phyloP scores from a whole-genome alignment of 768 basidiomycete species.

The Trametes sanguinea region DNA sequence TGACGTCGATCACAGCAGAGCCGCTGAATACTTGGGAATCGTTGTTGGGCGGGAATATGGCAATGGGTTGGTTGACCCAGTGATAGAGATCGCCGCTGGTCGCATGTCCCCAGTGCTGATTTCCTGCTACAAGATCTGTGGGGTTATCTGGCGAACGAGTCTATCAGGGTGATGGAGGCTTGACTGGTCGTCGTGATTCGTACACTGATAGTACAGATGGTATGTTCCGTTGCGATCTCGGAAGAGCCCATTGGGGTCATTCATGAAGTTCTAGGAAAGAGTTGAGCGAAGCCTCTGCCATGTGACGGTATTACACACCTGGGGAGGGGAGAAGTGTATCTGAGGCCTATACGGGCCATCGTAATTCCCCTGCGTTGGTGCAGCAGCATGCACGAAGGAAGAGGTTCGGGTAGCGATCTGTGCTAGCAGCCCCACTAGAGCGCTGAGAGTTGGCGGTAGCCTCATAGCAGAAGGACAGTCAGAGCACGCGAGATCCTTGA shows the following conservation, averaged over 20 bases:
- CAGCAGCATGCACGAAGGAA: too few species aligned
- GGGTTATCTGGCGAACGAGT: slow-evolving; percentile 8
- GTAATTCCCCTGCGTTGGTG: not conserved
- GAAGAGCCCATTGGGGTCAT: slow-evolving; percentile 17
- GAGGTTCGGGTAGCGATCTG: too few species aligned
- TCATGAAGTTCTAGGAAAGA: slow-evolving; percentile 11
- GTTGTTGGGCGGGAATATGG: slow-evolving; percentile 15
- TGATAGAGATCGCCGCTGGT: slow-evolving; percentile 19
- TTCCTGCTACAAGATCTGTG: slow-evolving; percentile 2
- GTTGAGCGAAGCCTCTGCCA: too few species aligned
- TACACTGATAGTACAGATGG: slow-evolving; percentile 22
- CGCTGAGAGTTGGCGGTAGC: too few species aligned
- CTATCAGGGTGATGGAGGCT: too few species aligned
- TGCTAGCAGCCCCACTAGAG: too few species aligned
- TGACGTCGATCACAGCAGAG: slow-evolving; percentile 17
- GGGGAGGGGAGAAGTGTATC: slow-evolving; percentile 17
- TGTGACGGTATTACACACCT: not conserved
- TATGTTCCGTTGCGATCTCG: slow-evolving; percentile 15
- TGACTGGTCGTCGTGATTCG: not conserved
- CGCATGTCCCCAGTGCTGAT: slow-evolving; percentile 21
- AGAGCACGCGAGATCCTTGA: too few species aligned
- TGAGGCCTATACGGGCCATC: slow-evolving; percentile 10
- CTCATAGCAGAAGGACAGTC: too few species aligned
- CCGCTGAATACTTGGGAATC: slow-evolving; percentile 18
- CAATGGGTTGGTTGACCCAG: slow-evolving; percentile 18